Base-by-base conservation (phyloP, 169 alveolate genomes). In the Theileria sp. region DNA sequence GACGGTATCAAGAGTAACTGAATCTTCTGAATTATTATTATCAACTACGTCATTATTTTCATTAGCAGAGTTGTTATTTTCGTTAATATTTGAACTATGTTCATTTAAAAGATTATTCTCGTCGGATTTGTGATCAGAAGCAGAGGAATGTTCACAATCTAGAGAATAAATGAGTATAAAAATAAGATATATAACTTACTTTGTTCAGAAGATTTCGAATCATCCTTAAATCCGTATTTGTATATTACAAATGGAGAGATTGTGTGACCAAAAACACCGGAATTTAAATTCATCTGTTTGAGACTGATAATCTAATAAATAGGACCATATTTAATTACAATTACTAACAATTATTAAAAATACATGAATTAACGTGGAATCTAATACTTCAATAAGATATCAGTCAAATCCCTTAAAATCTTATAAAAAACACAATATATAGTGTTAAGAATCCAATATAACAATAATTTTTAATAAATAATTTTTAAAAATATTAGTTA, bases 261-360 rank as follows among this genome's bases (percentile, higher is more conserved):
- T 49, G 88, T 51, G 54, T 81, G 88, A 70, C 88, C 88, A 51
- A 81, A 25, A 5, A 81, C 72, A 21, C 84, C 83, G 32, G 69
- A 32, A 61, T 28, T 61, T 30, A 32, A 13, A 28, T 61, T 61
- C 44, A 28, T 61, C 12, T 61, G 32, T 28, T 28, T 28, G 8
- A 61, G 8, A 61, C 21, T 4, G 50, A 61, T 4, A 61, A 61
- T 4, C 1, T 61, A 61, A 0, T 13, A 32, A 28, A 61, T 0
- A 61, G 1, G 8, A 32, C 8, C 54, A 44, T 44, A 44, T 44
- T 28, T 61, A 8, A 61, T 28, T 61, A 13, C 1, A 61, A 10
- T 61, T 28, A 61, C 8, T 3, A 32, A 28, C 0, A 61, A 32
- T 28, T 0, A 61, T 5, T 28, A 61, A 28, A 61, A 61, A 61